Evolutionary conservation across 1,284 basidiomycete species (phyloP), one percentile per base, ranked within the genome.

Genomic region (Cutaneotrichosporon sp.): DNA sequence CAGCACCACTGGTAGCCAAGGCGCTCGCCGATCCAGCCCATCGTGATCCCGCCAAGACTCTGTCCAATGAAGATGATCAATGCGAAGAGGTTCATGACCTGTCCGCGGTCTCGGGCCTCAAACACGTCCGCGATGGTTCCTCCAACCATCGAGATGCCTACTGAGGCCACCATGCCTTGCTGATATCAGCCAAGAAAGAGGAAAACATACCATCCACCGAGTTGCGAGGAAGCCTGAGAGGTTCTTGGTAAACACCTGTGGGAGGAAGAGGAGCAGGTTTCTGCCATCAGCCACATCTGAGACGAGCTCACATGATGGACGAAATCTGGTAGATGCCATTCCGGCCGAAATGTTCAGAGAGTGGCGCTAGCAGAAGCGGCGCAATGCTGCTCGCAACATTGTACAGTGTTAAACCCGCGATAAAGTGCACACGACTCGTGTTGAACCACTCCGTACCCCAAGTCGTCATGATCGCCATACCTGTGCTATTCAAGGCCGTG

Each of bases 1-100:
- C 74, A 79, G 26, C 70, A 69, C 77, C 77, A 79, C 53, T 69
- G 69, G 31, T 76, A 70, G 9, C 75, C 75, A 5, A 64, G 58
- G 11, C 65, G 50, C 63, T 71, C 67, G 1, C 71, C 73, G 6
- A 73, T 65, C 68, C 72, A 78, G n/a, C 73, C 75, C 31, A 72
- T 63, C 2, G 64, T 58, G 2, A 68, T 40, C 0, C 67, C 67
- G 18, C 63, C 63, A 7, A 53, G 31, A n/a, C 47, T 58, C 75
- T 81, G 62, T 59, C 81, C 65, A 66, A 69, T 68, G 55, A 81
- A 83, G 58, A 82, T 78, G 10, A 75, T 64, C 2, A 81, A 61
- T 13, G 75, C 70, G 65, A 81, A 83, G 6, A 80, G 64, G 50
- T 75, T 76, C 82, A 84, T 83, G 1, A 80, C 76, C 7, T 72